phyloP scores from a whole-genome alignment of 2,329 filamentous ascomycete species.

The Metarhizium album region DNA sequence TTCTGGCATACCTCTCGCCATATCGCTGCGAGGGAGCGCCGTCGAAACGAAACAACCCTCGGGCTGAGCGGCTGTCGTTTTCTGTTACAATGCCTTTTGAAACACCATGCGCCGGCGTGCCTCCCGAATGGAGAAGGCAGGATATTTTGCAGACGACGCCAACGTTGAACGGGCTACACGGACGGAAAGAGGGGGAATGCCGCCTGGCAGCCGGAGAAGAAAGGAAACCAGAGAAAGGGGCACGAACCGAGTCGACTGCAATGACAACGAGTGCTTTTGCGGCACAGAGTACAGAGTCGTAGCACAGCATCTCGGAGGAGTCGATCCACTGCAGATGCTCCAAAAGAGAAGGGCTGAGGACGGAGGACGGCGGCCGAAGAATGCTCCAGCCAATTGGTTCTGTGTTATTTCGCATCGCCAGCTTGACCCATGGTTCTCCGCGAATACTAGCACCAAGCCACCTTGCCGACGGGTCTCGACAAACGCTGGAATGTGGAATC shows the following conservation, averaged over 20 bases:
- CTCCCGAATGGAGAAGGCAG: neutral
- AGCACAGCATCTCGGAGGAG: neutral
- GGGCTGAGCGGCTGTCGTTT: no score
- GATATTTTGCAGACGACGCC: neutral
- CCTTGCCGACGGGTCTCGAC: constrained; percentile 2
- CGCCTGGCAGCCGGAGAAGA: neutral
- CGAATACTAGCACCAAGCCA: constrained; percentile 11
- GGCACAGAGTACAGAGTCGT: no score
- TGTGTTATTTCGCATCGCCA: neutral
- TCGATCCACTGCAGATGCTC: neutral
- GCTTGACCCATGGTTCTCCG: constrained; percentile 2
- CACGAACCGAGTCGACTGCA: neutral
- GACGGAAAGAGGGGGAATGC: neutral
- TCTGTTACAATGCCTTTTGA: no score
- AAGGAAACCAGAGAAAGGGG: neutral
- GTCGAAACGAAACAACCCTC: no score
- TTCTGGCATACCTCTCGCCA: no score
- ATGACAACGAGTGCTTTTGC: constrained; percentile 3
- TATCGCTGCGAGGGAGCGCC: no score
- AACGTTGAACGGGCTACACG: neutral
- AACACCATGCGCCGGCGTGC: no score
- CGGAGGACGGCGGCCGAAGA: no score
- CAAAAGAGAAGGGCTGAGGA: neutral
- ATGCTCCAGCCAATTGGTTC: neutral
- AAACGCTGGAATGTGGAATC: neutral